A percentile compares a stretch with the other conserved stretches of the same genome.
Evolutionary conservation across 441 rosid species (phyloP).

Genomic region (Raphanus hybrid): DNA sequence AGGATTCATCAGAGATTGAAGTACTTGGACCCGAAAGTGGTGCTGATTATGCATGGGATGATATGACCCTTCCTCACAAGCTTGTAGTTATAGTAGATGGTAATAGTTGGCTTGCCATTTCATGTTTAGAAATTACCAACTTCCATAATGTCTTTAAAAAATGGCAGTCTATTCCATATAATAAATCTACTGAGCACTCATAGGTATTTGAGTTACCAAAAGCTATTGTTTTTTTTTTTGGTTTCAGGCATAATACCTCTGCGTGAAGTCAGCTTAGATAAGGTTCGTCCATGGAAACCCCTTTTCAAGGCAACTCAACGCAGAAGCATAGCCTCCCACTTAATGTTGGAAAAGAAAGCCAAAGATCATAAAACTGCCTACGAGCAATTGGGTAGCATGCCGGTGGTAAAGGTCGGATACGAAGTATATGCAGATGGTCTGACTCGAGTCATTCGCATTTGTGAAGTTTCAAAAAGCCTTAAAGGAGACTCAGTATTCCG

Average conservation of each 20-base stretch:
- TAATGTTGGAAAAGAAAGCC: slow-evolving; percentile 48
- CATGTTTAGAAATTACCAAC: slow-evolving; percentile 13
- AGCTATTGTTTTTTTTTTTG: slow-evolving; percentile 32
- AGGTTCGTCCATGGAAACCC: slow-evolving; percentile 95
- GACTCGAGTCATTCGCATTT: slow-evolving; percentile 84
- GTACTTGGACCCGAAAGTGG: slow-evolving; percentile 75
- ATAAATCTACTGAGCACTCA: slow-evolving; percentile 21
- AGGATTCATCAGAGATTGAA: slow-evolving; percentile 87
- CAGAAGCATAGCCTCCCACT: slow-evolving; percentile 65
- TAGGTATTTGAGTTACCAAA: slow-evolving; percentile 22
- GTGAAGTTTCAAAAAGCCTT: slow-evolving; percentile 65
- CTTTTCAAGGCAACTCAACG: slow-evolving; percentile 63
- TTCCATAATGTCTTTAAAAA: slow-evolving; percentile 7
- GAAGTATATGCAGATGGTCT: slow-evolving; percentile 96
- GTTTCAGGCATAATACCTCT: slow-evolving; percentile 64
- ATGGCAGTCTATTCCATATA: slow-evolving; percentile 12
- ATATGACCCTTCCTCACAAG: slow-evolving; percentile 88
- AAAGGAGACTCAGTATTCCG: slow-evolving; percentile 50
- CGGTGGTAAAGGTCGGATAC: slow-evolving; percentile 73
- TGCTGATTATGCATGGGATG: slow-evolving; percentile 92
- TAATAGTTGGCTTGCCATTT: slow-evolving; percentile 43
- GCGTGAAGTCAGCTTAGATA: slow-evolving; percentile 93
- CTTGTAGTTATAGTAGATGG: slow-evolving; percentile 80
- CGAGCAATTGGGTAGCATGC: slow-evolving; percentile 52
- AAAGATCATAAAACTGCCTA: slow-evolving; percentile 51